These are phyloP conservation scores for Ophiobolus disseminans DNA, from an alignment of 2,329 filamentous ascomycete genomes.

Conservation along the genomic window DNA sequence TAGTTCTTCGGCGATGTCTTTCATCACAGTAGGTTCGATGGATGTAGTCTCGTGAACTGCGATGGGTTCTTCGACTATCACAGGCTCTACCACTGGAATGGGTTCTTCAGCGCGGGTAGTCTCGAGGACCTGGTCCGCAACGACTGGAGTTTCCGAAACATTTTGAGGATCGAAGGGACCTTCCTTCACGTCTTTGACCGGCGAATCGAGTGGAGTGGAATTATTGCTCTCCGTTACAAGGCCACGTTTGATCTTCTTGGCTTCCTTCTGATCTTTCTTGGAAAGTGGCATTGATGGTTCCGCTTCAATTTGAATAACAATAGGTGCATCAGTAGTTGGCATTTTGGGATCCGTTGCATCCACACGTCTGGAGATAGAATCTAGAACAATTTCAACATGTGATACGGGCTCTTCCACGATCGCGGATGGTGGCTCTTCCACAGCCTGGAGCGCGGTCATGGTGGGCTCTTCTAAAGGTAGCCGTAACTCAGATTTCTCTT, in stretches of 20 bases:
- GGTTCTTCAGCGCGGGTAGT: too few species aligned
- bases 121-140: neutral
- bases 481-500: slow-evolving; percentile 12
- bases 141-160: neutral
- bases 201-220: slow-evolving; percentile 6
- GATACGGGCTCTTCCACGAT: slow-evolving; percentile 1
- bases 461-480: slow-evolving; percentile 1
- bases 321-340: neutral
- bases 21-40: too few species aligned
- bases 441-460: neutral
- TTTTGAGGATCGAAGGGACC: slow-evolving; percentile 3
- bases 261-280: slow-evolving; percentile 58
- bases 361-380: too few species aligned
- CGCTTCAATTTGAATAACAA: slow-evolving; percentile 1
- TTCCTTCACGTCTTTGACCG: slow-evolving; percentile 6
- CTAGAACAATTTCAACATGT: too few species aligned
- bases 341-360: too few species aligned
- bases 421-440: slow-evolving; percentile 3
- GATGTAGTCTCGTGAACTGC: too few species aligned
- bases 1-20: too few species aligned
- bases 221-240: slow-evolving; percentile 14
- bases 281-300: slow-evolving; percentile 18
- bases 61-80: too few species aligned
- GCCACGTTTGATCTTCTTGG: slow-evolving; percentile 24
- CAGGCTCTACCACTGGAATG: too few species aligned